Evolutionary conservation across 352 stramenopile species (phyloP).

Genomic region (Phytophthora uliginosa): DNA sequence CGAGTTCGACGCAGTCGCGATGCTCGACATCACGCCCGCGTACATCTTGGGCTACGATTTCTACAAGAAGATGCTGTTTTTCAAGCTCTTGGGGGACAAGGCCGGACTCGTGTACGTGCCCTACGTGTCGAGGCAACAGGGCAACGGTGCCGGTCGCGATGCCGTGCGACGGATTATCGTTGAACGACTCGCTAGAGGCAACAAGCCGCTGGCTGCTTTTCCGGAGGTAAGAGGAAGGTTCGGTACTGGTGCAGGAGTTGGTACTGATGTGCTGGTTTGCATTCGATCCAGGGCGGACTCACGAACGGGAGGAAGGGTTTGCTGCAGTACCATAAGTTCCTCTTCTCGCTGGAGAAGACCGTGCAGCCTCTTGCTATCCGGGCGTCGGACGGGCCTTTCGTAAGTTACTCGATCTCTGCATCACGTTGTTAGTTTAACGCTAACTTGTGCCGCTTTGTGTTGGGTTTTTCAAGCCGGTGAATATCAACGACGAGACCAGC

Average conservation of each 20-base stretch:
- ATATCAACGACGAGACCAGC: constrained; percentile 85
- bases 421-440: neutral
- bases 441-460: constrained; percentile 2
- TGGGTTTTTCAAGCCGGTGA: constrained; percentile 56
- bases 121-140: constrained; percentile 71
- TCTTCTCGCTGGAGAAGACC: constrained; percentile 73
- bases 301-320: constrained; percentile 74
- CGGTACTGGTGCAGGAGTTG: neutral
- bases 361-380: constrained; percentile 75
- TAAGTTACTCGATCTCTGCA: constrained; percentile 33
- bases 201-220: constrained; percentile 71
- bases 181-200: constrained; percentile 53
- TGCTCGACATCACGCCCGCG: constrained; percentile 57
- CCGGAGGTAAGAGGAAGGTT: constrained; percentile 49
- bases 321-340: constrained; percentile 85
- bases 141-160: constrained; percentile 57
- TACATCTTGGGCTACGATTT: constrained; percentile 86
- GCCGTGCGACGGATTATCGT: constrained; percentile 71
- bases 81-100: constrained; percentile 68
- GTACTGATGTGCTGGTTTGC: constrained; percentile 6
- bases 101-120: constrained; percentile 76
- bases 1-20: constrained; percentile 74
- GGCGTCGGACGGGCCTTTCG: constrained; percentile 72
- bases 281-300: constrained; percentile 74
- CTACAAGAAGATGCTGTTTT: constrained; percentile 86